A percentile compares a stretch with the other conserved stretches of the same genome.
These are phyloP conservation scores for Alternaria brassicicola DNA, from an alignment of 2,329 filamentous ascomycete species.

Conservation along the genomic window DNA sequence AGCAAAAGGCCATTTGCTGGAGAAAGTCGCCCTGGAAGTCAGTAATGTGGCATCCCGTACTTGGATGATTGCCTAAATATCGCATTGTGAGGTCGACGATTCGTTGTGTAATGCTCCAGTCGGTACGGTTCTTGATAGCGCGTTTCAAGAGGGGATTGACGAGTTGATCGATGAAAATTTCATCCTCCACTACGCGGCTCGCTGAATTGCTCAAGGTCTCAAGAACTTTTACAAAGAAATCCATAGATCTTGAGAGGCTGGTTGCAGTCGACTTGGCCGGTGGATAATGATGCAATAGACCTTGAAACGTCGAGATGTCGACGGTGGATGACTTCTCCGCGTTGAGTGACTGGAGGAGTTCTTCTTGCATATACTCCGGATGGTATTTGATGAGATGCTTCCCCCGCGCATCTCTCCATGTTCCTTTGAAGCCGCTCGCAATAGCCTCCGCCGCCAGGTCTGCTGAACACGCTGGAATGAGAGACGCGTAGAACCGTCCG, in stretches of 20 bases:
- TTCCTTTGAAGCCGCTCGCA: neutral
- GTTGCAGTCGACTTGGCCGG: neutral
- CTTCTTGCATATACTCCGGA: constrained; percentile 19
- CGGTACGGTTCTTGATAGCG: constrained; percentile 23
- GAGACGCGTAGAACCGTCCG: constrained; percentile 20
- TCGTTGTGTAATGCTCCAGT: constrained; percentile 20
- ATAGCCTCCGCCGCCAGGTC: constrained; percentile 22
- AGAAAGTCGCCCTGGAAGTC: constrained; percentile 15
- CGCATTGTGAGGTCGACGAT: constrained; percentile 25
- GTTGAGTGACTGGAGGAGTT: constrained; percentile 17
- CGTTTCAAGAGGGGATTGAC: constrained; percentile 31
- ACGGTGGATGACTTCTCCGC: neutral
- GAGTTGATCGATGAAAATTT: constrained; percentile 21
- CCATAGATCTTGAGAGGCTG: constrained; percentile 37
- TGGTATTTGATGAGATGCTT: constrained; percentile 23
- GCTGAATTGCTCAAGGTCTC: constrained; percentile 11
- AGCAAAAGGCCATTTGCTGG: constrained; percentile 29
- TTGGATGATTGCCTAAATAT: constrained; percentile 24
- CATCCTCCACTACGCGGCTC: neutral
- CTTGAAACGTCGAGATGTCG: constrained; percentile 7
- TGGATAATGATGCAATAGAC: constrained; percentile 20
- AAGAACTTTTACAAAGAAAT: constrained; percentile 31
- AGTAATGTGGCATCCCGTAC: constrained; percentile 12
- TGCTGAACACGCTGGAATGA: constrained; percentile 32
- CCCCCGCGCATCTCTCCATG: constrained; percentile 9